Evolutionary conservation across 2,329 filamentous ascomycete genomes (phyloP), one percentile per base, ranked within the genome.

Genomic region (Penicillium sclerotiorum): DNA sequence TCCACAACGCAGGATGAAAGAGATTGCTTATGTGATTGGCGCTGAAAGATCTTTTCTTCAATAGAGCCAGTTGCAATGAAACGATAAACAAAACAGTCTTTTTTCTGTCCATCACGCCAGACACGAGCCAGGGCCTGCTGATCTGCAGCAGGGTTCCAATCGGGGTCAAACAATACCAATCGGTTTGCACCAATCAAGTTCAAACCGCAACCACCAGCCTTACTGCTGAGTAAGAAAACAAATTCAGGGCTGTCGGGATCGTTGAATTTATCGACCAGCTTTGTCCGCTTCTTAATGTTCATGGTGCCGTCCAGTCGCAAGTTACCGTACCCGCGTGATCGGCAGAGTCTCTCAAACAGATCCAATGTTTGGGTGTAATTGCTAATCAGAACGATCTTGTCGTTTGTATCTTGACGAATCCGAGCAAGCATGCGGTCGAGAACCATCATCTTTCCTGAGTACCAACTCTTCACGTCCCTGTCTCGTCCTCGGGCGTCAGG

Each of bases 11-110:
- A 96, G 0, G 90, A 95, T 1, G 93, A 97, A 1, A 99, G 78
- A 7, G 90, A 95, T 73, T 99, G 94, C 73, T 99, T 99, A 78
- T 99, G 95, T 1, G 90, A 95, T 67, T 99, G 94, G 8, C 95
- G 87, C 72, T 99, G 94, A 76, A 99, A 99, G 60, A 99, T 96
- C 76, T 99, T 99, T 73, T 99, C 94, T 68, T 99, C 94, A 54
- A 99, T 99, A 0, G 92, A 96, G 4, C 94, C 94, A 0, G 95
- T 97, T 0, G 92, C 89, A 63, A 99, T 99, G 75, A 99, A 99
- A n/a, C 94, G 89, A 71, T 99, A 99, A 13, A 99, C 94, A 63
- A 99, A 99, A 66, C 94, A 99, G 66, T 99, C 94, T 68, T 99
- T 99, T 80, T 95, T 97, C 72, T 99, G 94, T 0, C 94, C 94